Evolutionary conservation across 2,329 filamentous ascomycete species (phyloP), one percentile per base, ranked within the genome.

Genomic region (Meredithiella fracta): DNA sequence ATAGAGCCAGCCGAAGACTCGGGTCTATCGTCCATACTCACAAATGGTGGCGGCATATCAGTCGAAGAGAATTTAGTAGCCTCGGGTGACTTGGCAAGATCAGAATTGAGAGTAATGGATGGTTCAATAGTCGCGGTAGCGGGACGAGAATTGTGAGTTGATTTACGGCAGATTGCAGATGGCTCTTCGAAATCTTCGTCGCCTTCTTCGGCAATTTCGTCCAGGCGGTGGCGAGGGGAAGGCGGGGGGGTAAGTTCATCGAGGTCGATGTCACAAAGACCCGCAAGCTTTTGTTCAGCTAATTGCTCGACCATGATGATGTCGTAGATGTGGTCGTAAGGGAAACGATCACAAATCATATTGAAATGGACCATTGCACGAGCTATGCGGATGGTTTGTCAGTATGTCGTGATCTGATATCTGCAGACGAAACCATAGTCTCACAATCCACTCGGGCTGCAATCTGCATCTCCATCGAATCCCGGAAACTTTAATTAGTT

Each of bases 151-250:
- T 38, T 29, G 64, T 76, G 72, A 6, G 76, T 68, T 1, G 76
- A 80, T 63, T 82, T 74, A 55, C 79, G 72, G 63, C 81, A 83
- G 44, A 69, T 70, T 26, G 79, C 72, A 25, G 31, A 47, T 2
- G 51, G 51, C 60, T 78, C 69, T 58, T 75, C 72, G 15, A n/a
- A 17, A 59, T 83, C 80, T 63, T 94, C 88, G 54, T 94, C 88
- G 55, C 84, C 86, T 70, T 92, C 86, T 69, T 97, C 92, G n/a
- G 85, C 82, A 66, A 97, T 96, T 70, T 94, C 91, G 71, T 91
- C 84, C 63, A 97, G 72, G 61, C 86, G 82, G 63, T 83, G 77
- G 58, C 85, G 80, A 61, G 89, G 94, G 25, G 85, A 88, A 61
- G 83, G 86, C 20, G 91, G 94, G 44, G 29, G 47, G 11, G 47